Conservation (phyloP, 1,284 basidiomycete genomes). For the Cutaneotrichosporon arboriforme region DNA sequence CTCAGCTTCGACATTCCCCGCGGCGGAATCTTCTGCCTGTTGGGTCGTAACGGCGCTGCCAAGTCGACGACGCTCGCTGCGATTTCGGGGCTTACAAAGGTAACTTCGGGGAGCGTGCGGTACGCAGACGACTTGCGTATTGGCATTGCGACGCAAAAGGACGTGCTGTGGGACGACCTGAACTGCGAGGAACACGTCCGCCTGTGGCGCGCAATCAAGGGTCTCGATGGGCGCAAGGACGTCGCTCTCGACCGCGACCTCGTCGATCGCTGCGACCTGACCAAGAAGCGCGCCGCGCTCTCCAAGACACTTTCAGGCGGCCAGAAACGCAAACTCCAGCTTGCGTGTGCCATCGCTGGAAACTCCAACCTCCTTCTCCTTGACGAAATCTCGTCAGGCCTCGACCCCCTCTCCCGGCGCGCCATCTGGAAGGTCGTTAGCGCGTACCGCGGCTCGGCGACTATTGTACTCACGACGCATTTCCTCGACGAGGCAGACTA, state of each 20-base stretch:
- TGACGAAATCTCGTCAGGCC: slow-evolving; percentile 67
- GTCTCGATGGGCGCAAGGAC: slow-evolving; percentile 38
- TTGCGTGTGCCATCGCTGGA: slow-evolving; percentile 69
- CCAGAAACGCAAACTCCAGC: slow-evolving; percentile 73
- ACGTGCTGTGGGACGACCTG: slow-evolving; percentile 71
- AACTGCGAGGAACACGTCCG: slow-evolving; percentile 66
- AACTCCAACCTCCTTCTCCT: slow-evolving; percentile 61
- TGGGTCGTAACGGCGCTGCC: slow-evolving; percentile 64
- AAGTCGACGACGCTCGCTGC: slow-evolving; percentile 69
- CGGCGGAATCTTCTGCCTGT: slow-evolving; percentile 64
- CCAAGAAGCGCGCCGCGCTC: slow-evolving; percentile 60
- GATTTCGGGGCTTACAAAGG: slow-evolving; percentile 59
- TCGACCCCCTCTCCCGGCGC: slow-evolving; percentile 70
- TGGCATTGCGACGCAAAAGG: slow-evolving; percentile 75
- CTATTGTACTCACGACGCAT: slow-evolving; percentile 65
- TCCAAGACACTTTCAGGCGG: slow-evolving; percentile 66
- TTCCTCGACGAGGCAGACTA: slow-evolving; percentile 74
- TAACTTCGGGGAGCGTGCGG: slow-evolving; percentile 57
- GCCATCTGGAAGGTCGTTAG: slow-evolving; percentile 70
- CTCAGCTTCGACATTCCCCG: slow-evolving; percentile 63
- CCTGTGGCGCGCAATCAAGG: slow-evolving; percentile 69
- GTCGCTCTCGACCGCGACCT: slow-evolving; percentile 55
- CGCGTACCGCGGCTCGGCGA: slow-evolving; percentile 60
- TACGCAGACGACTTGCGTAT: slow-evolving; percentile 53
- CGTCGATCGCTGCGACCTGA: slow-evolving; percentile 64